Base-by-base conservation (phyloP, 192 early-diverging fungal genomes). In the Entomortierella lignicola region DNA sequence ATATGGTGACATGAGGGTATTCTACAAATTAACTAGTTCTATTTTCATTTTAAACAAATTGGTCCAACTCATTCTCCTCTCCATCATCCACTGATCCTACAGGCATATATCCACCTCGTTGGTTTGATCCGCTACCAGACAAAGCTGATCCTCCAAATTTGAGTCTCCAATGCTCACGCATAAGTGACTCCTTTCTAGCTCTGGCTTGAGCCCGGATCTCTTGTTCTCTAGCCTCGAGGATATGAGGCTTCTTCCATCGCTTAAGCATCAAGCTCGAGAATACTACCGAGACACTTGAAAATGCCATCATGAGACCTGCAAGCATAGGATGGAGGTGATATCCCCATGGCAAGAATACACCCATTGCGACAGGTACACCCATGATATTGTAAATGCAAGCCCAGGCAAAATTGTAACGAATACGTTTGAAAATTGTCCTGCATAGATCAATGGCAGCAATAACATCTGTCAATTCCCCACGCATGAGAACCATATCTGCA, bases 311-410 rank as follows among this genome's bases (percentile, higher is more conserved):
- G 65, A 95, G 82, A 17, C 98, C 96, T 0, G 96, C 94, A 79
- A 96, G 83, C 92, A 98, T 96, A 0, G 98, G 95, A 32, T 90
- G 96, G 57, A 99, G 56, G 60, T 91, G 87, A 23, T 89, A 85
- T 11, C 95, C 95, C 89, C 93, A 91, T 0, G 97, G 97, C 43
- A 94, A 69, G 44, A 93, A 89, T 12, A 97, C 21, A 26, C 97
- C 97, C 97, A 97, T 97, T 17, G 97, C 97, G 4, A 97, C 75
- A 8, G 97, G 97, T 21, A 99, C 92, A 59, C 94, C 95, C 26
- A 96, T 37, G 11, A 97, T 18, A 60, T 99, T 99, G 86, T 98
- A 98, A 0, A 93, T 53, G 66, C 89, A 92, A 8, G 97, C 96
- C 94, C 94, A 99, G 4, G 92, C 73, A 60, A 96, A 92, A 80